A percentile compares a stretch with the other conserved stretches of the same genome.
Conservation (phyloP, 345 rosid species). For the Fremontodendron californicum region DNA sequence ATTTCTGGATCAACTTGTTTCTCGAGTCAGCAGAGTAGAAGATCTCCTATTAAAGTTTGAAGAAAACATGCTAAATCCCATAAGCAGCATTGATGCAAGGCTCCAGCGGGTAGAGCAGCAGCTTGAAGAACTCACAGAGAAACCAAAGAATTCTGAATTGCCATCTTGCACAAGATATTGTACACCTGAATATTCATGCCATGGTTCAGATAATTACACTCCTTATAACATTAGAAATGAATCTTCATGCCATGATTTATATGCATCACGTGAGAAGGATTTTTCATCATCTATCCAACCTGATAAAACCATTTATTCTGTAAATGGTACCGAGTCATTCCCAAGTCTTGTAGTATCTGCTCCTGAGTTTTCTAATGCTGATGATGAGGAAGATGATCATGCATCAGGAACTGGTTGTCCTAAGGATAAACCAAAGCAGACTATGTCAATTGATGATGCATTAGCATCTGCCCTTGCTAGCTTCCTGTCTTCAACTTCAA, state of each 20-base stretch:
- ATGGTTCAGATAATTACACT: slow-evolving; percentile 45
- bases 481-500: slow-evolving; percentile 50
- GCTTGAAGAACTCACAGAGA: slow-evolving; percentile 55
- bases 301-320: slow-evolving; percentile 19
- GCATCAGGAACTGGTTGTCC: slow-evolving; percentile 22
- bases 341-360: slow-evolving; percentile 44
- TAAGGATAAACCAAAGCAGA: slow-evolving; percentile 32
- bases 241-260: slow-evolving; percentile 21
- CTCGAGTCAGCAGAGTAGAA: slow-evolving; percentile 70
- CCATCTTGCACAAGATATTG: slow-evolving; percentile 34
- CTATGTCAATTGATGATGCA: slow-evolving; percentile 68
- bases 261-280: slow-evolving; percentile 27
- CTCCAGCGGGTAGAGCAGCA: slow-evolving; percentile 70
- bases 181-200: slow-evolving; percentile 59
- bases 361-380: slow-evolving; percentile 42
- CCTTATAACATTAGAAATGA: slow-evolving; percentile 30
- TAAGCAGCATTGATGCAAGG: slow-evolving; percentile 70
- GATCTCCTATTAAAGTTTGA: slow-evolving; percentile 62
- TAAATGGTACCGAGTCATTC: slow-evolving; percentile 24
- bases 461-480: slow-evolving; percentile 79
- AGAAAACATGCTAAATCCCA: slow-evolving; percentile 74
- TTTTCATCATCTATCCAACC: slow-evolving; percentile 16
- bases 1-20: slow-evolving; percentile 58
- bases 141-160: slow-evolving; percentile 32
- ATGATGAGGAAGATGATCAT: slow-evolving; percentile 42